Evolutionary conservation across 78 protist genomes (phyloP).

Genomic region (Speleostelium caveatum): DNA sequence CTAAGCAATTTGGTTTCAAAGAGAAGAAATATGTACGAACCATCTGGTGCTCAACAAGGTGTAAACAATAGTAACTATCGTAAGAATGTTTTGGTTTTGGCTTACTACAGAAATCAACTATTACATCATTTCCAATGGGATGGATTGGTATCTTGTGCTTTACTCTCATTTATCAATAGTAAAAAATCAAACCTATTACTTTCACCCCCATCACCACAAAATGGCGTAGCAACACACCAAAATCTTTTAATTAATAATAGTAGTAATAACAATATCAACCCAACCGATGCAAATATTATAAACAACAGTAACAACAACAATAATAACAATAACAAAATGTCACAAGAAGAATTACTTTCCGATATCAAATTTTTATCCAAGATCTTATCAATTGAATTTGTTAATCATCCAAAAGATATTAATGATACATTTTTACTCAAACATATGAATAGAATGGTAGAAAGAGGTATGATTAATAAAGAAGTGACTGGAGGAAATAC

Average conservation of each 20-base stretch:
- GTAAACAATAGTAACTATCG: conserved; percentile 42
- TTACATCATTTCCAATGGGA: conserved; percentile 78
- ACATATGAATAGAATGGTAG: conserved; percentile 31
- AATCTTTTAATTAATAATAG: background rate
- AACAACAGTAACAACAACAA: background rate
- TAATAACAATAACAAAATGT: background rate
- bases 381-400: conserved; percentile 70
- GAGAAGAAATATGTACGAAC: conserved; percentile 77
- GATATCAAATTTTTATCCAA: conserved; percentile 69
- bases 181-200: background rate
- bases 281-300: conserved; percentile 2
- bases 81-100: conserved; percentile 44
- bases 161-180: conserved; percentile 18
- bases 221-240: background rate
- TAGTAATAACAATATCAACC: background rate
- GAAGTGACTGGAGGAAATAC: background rate
- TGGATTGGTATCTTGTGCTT: conserved; percentile 68
- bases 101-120: conserved; percentile 76
- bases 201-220: background rate
- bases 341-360: conserved; percentile 12
- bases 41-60: conserved; percentile 63
- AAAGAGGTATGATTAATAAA: conserved; percentile 28
- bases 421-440: conserved; percentile 36
- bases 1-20: conserved; percentile 55
- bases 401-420: conserved; percentile 54